A percentile compares a stretch with the other conserved stretches of the same genome.
Conservation (phyloP, 2,329 filamentous ascomycete genomes). For the Basipetospora chlamydospora region DNA sequence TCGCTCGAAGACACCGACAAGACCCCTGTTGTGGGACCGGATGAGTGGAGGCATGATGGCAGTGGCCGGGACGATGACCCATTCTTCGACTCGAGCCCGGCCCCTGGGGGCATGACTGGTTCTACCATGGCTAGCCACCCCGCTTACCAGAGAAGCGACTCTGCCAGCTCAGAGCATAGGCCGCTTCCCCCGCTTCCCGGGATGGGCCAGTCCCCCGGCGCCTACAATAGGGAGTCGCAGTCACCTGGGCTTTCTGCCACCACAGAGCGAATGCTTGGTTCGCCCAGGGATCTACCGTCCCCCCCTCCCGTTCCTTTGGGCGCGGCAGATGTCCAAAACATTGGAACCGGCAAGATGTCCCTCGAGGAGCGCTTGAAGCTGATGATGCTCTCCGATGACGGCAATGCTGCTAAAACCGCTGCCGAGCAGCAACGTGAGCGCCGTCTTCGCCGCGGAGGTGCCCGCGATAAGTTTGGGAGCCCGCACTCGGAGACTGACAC, state of each 20-base stretch:
- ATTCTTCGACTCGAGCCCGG: conserved; percentile 53
- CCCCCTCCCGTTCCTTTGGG: conserved; percentile 55
- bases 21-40: conserved; percentile 92
- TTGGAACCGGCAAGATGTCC: conserved; percentile 63
- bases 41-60: conserved; percentile 79
- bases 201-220: conserved; percentile 54
- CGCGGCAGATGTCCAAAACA: conserved; percentile 65
- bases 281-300: conserved; percentile 55
- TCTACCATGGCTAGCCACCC: conserved; percentile 35
- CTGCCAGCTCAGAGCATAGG: conserved; percentile 63
- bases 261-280: conserved; percentile 54
- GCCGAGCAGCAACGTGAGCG: conserved; percentile 54
- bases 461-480: conserved; percentile 34
- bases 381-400: conserved; percentile 71
- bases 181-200: conserved; percentile 78
- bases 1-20: conserved; percentile 93
- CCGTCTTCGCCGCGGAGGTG: conserved; percentile 47
- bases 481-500: conserved; percentile 23
- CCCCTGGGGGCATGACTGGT: conserved; percentile 33
- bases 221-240: conserved; percentile 50
- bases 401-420: conserved; percentile 34
- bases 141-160: conserved; percentile 51
- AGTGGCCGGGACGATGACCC: conserved; percentile 40
- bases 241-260: conserved; percentile 54
- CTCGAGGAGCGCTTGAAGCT: conserved; percentile 74